Conservation (phyloP, 1,284 basidiomycete species). For the Trametes hirsuta region DNA sequence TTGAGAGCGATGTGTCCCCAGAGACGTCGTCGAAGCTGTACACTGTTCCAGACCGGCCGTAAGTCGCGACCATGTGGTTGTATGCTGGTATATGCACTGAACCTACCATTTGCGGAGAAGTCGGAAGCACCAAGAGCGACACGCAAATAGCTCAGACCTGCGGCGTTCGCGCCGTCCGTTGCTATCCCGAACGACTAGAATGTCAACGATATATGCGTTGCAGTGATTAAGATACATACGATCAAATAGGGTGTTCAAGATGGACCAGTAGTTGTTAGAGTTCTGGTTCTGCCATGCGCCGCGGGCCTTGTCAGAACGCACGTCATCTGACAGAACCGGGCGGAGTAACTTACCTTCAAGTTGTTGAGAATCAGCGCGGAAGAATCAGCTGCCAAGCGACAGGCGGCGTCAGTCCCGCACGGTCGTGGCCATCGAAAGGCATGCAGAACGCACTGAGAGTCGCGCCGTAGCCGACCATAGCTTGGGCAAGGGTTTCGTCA, state of each 20-base stretch:
- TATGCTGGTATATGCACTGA: not conserved
- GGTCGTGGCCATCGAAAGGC: not conserved
- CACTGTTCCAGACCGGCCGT: constrained; percentile 31
- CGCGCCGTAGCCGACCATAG: constrained; percentile 52
- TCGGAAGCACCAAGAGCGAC: constrained; percentile 57
- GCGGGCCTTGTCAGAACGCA: not conserved
- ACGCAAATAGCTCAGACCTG: constrained; percentile 54
- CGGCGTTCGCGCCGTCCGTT: constrained; percentile 47
- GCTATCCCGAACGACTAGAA: constrained; percentile 33
- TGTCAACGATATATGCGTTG: not conserved
- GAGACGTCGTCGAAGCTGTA: constrained; percentile 51
- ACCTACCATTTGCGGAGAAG: constrained; percentile 39
- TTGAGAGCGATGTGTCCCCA: constrained; percentile 44
- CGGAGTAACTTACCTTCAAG: constrained; percentile 43
- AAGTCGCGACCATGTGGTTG: not conserved
- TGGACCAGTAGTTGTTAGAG: constrained; percentile 45
- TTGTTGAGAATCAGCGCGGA: constrained; percentile 49
- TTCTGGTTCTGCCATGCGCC: constrained; percentile 43
- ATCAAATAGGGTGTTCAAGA: constrained; percentile 50
- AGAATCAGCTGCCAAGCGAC: constrained; percentile 46
- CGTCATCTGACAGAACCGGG: not conserved
- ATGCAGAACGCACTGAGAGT: constrained; percentile 43
- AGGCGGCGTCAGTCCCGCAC: not conserved
- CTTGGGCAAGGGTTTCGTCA: constrained; percentile 46
- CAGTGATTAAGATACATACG: constrained; percentile 33